Evolutionary conservation across 2,329 filamentous ascomycete species (phyloP), one percentile per base, ranked within the genome.

Genomic region (Colletotrichum sp.): DNA sequence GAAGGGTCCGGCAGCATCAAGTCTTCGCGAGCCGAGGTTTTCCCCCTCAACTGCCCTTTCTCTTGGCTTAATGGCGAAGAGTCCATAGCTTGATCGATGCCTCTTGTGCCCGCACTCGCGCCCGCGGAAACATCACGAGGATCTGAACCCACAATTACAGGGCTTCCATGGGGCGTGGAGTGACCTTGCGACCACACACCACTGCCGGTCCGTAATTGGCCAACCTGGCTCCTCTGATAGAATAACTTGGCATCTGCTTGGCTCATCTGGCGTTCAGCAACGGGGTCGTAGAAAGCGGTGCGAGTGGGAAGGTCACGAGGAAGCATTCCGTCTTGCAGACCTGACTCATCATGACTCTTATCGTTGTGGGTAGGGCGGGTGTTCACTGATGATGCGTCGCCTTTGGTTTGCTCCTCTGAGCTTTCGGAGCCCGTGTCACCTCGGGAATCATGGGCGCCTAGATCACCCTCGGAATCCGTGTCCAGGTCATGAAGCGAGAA

Each of bases 161-260:
- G 89, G 75, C 90, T 91, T 16, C 84, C 86, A 24, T 86, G 84
- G 12, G 88, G 86, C 15, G 87, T 88, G 55, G 82, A 78, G 65
- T 88, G 86, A 28, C 80, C 75, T 64, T 81, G 82, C 69, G 83
- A 83, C 82, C 85, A 87, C 73, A 79, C 83, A 73, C 80, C 83
- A 75, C 79, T 84, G 73, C 80, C 81, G 66, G 79, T 79, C 80
- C 84, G 88, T 79, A 81, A 81, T 72, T 84, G 82, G 77, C 93
- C 94, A 74, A 93, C 88, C 84, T 96, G 95, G 84, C 95, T 96
- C 79, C 95, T 91, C 86, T 98, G 96, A 84, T 98, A 99, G 87
- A 99, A 98, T 77, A 98, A 90, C 85, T 98, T 99, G 75, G 96
- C 95, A 83, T 99, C 97, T 30, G 95, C 93, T 84, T 98, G 96